These are phyloP conservation scores for Encephalitozoon romaleae DNA, from an alignment of 371 early-diverging fungal species.

Conservation along the genomic window DNA sequence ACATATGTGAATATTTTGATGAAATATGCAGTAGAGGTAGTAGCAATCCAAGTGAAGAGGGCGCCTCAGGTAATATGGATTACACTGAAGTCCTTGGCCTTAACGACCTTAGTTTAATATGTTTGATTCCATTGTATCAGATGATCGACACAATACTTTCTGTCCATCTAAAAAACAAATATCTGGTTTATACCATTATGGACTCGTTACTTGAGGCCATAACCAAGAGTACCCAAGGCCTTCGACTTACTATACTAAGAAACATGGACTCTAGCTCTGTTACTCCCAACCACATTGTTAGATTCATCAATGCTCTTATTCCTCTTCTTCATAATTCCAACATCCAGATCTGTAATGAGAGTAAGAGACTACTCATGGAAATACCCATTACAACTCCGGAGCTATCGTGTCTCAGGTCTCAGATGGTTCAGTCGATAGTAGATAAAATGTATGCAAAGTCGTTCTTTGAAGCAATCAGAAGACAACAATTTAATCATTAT, in stretches of 20 bases:
- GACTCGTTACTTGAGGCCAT: background rate
- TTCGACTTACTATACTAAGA: background rate
- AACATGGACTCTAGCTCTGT: background rate
- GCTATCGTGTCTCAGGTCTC: background rate
- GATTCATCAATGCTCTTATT: background rate
- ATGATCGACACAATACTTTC: background rate
- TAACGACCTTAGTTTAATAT: background rate
- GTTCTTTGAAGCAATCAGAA: conserved; percentile 1
- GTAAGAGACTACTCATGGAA: background rate
- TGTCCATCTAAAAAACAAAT: background rate
- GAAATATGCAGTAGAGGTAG: background rate
- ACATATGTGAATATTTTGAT: background rate
- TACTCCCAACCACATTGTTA: background rate
- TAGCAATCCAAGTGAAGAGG: background rate
- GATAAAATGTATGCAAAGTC: conserved; percentile 16
- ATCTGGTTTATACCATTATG: background rate
- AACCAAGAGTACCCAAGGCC: background rate
- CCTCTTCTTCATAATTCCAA: conserved; percentile 22
- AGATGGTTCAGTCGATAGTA: conserved; percentile 28
- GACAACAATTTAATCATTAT: conserved; percentile 25
- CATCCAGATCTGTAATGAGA: background rate
- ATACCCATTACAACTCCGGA: conserved; percentile 1
- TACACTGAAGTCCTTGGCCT: background rate
- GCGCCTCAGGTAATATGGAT: background rate
- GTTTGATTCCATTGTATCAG: background rate